These are phyloP conservation scores for Russula sp. DNA, from an alignment of 768 basidiomycete species.

Conservation along the genomic window DNA sequence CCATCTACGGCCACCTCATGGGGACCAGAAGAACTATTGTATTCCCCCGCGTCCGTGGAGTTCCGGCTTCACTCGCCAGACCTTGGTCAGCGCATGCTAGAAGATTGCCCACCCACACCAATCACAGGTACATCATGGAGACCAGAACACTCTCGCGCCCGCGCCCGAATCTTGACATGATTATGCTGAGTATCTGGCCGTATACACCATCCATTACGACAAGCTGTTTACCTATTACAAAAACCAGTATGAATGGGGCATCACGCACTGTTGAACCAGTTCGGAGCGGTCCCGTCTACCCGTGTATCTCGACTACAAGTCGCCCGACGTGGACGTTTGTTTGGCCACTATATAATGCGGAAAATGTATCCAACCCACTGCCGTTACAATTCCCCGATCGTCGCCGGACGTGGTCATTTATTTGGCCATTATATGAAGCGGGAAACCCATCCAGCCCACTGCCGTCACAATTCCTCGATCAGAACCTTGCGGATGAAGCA, in stretches of 20 bases:
- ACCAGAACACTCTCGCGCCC: conserved; percentile 17
- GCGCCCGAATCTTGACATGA: conserved; percentile 41
- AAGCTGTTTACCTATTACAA: conserved; percentile 39
- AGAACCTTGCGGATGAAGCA: conserved; percentile 32
- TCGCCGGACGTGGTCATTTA: background rate
- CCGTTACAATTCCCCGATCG: conserved; percentile 11
- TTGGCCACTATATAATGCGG: conserved; percentile 25
- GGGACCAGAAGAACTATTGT: conserved; percentile 27
- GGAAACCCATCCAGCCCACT: background rate
- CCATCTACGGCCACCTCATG: conserved; percentile 29
- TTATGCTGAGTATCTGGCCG: conserved; percentile 39
- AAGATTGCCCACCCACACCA: conserved; percentile 41
- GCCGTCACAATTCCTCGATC: conserved; percentile 12
- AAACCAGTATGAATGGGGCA: background rate
- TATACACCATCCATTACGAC: conserved; percentile 49
- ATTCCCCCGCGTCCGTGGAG: conserved; percentile 21
- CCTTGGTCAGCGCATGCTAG: conserved; percentile 51
- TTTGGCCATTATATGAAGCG: conserved; percentile 25
- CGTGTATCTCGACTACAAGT: conserved; percentile 8
- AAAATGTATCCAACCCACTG: background rate
- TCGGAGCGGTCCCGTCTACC: conserved; percentile 9
- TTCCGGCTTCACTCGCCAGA: conserved; percentile 32
- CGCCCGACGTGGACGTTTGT: conserved; percentile 20
- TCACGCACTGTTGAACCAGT: background rate
- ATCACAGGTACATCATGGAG: conserved; percentile 25